Conservation (phyloP, 768 basidiomycete genomes). For the Pilatotrama ljubarskyi region DNA sequence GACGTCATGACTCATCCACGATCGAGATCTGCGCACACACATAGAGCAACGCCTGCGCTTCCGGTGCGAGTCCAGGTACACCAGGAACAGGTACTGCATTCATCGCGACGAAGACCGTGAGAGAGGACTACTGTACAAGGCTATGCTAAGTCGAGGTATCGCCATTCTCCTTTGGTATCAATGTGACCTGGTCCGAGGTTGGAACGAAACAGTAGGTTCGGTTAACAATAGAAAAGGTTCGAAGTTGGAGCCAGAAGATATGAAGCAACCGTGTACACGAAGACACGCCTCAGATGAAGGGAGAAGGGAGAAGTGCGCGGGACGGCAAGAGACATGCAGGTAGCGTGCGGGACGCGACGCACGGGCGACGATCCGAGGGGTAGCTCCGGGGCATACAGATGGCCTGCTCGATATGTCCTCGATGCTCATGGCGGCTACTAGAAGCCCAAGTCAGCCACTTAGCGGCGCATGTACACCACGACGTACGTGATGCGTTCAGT, state of each 20-base stretch:
- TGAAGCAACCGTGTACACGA: too few species aligned
- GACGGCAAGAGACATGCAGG: neutral
- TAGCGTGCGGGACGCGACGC: neutral
- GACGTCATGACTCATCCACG: conserved; percentile 8
- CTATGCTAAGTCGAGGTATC: too few species aligned
- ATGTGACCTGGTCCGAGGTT: too few species aligned
- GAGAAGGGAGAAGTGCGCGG: neutral
- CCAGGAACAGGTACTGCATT: too few species aligned
- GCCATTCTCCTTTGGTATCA: too few species aligned
- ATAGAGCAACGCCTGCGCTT: neutral
- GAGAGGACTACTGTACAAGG: too few species aligned
- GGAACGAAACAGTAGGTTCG: too few species aligned
- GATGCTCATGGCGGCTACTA: neutral
- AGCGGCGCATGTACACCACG: neutral
- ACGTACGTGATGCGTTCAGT: conserved; percentile 3
- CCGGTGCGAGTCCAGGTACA: neutral
- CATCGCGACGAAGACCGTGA: too few species aligned
- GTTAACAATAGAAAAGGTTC: too few species aligned
- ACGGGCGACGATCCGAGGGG: neutral
- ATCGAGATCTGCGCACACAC: neutral
- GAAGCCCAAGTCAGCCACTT: neutral
- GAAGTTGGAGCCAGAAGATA: too few species aligned
- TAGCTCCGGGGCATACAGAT: neutral
- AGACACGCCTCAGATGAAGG: too few species aligned
- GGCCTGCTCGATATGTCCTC: conserved; percentile 2